phyloP scores from a whole-genome alignment of 768 basidiomycete species.

The Cyclocybe aegerita region DNA sequence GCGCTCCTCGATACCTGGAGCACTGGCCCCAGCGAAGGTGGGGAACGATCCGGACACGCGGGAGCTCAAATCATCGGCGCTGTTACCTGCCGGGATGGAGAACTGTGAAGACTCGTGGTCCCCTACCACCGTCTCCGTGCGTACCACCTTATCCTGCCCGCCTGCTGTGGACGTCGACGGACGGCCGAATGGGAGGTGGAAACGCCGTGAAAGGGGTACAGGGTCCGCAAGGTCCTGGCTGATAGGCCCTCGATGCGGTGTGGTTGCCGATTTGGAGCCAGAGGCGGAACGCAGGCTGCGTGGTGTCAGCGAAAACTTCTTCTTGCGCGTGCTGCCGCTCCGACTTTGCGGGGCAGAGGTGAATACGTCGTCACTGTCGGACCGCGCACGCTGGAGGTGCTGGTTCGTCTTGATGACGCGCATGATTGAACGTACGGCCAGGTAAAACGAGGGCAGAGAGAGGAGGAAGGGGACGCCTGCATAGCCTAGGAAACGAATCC shows the following conservation, averaged over 20 bases:
- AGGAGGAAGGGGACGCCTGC: conserved; percentile 55
- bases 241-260: conserved; percentile 17
- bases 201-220: conserved; percentile 15
- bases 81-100: background rate
- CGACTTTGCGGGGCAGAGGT: background rate
- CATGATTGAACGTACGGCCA: conserved; percentile 44
- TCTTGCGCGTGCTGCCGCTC: background rate
- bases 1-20: background rate
- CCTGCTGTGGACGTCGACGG: background rate
- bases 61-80: conserved; percentile 18
- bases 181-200: conserved; percentile 19
- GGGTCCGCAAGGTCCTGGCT: conserved; percentile 18
- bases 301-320: background rate
- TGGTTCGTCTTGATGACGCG: conserved; percentile 33
- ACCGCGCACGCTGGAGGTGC: conserved; percentile 36
- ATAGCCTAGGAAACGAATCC: conserved; percentile 67
- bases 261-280: conserved; percentile 6
- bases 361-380: conserved; percentile 19
- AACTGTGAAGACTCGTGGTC: conserved; percentile 1
- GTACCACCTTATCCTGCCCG: background rate
- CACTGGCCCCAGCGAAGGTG: conserved; percentile 24
- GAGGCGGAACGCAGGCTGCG: conserved; percentile 7
- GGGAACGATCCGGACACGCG: conserved; percentile 32
- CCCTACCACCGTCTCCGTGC: background rate
- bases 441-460: conserved; percentile 48